These are phyloP conservation scores for Elongisporangium undulatum DNA, from an alignment of 352 stramenopile genomes.

Conservation along the genomic window DNA sequence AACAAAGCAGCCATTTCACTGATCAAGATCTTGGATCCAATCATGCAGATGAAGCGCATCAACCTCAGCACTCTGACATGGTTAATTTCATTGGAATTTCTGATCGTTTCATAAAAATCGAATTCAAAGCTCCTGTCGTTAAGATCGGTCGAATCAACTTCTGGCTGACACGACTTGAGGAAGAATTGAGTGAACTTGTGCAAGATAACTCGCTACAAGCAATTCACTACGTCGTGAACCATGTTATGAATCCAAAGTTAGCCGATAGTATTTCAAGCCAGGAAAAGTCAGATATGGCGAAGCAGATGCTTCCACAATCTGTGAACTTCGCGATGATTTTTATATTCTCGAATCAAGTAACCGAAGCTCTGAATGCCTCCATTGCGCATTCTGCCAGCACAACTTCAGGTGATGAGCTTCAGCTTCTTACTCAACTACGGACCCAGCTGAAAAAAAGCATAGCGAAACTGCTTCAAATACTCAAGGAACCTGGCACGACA, in stretches of 20 bases:
- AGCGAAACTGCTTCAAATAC: neutral
- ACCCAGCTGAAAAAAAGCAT: neutral
- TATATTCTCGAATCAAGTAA: slow-evolving; percentile 33
- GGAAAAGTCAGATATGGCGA: slow-evolving; percentile 1
- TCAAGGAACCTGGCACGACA: neutral
- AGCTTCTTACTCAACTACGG: neutral
- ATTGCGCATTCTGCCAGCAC: neutral
- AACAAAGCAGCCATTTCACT: neutral
- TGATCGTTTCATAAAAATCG: neutral
- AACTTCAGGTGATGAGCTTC: neutral
- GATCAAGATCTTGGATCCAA: too few relatives aligned
- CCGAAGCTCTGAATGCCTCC: neutral
- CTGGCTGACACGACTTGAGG: slow-evolving; percentile 56
- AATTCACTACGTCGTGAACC: slow-evolving; percentile 23
- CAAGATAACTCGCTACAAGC: slow-evolving; percentile 12
- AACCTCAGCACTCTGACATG: neutral
- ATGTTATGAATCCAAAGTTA: slow-evolving; percentile 4
- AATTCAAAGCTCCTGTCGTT: slow-evolving; percentile 33
- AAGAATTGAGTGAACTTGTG: slow-evolving; percentile 51
- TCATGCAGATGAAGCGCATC: neutral
- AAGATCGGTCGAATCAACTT: slow-evolving; percentile 69
- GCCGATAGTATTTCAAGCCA: neutral
- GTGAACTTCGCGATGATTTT: slow-evolving; percentile 15
- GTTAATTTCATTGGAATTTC: slow-evolving; percentile 7
- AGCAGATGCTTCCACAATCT: slow-evolving; percentile 24